Evolutionary conservation across 2,329 filamentous ascomycete species (phyloP), one percentile per base, ranked within the genome.

Genomic region (Lizonia empirigonia): DNA sequence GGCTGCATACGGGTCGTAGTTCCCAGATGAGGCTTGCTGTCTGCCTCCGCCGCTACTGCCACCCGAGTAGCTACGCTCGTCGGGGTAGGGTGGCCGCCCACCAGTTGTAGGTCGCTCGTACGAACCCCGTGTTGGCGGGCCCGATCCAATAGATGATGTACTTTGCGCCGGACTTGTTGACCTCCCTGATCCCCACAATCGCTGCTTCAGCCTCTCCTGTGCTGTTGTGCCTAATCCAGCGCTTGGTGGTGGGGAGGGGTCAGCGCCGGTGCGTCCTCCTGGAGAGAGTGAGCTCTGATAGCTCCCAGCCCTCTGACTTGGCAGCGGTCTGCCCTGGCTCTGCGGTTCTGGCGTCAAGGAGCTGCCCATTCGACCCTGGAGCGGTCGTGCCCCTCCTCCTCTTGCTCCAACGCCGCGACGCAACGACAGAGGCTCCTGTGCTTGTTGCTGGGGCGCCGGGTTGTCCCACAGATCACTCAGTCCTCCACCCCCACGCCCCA

Each of bases 191-290:
- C 84, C 85, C 80, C 91, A 91, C 36, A 96, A 76, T 55, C 90
- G 79, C 64, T 91, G 90, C 68, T 91, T 90, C 62, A 97, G 77
- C 61, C 90, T 81, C 63, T 96, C 90, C 75, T 95, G 90, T 41
- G 91, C 91, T 16, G 86, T 85, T 26, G 79, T 79, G 2, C 74
- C 77, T 33, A 65, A 73, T 40, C 68, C 73, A 34, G 63, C 64
- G 58, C 68, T 70, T 55, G 77, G 71, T 65, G 72, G 68, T 55
- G 74, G 56, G 52, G 75, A 60, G 53, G 64, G 49, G 51, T 71
- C 66, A 58, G 64, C 67, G 37, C 62, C 46, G 54, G 66, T 53
- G 62, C 79, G 76, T 8, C 58, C 61, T 30, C 58, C 62, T 40
- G 74, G 67, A 57, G 64, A 75, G 68, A 67, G 69, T 33, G 70